These are phyloP conservation scores for Suillus subaureus DNA, from an alignment of 768 basidiomycete species.

Conservation along the genomic window DNA sequence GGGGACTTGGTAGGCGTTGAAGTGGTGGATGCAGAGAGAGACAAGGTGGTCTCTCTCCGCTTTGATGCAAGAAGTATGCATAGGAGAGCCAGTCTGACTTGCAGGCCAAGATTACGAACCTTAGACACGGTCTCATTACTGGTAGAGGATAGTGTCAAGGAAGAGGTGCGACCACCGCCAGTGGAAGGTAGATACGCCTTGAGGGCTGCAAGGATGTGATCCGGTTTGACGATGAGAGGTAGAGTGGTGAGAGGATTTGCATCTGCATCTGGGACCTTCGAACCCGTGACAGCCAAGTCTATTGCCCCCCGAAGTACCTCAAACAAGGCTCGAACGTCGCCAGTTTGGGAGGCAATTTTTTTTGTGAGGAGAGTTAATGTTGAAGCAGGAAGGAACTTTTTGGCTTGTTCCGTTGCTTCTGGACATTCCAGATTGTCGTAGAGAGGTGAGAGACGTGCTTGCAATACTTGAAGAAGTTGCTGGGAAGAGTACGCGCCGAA, in stretches of 20 bases:
- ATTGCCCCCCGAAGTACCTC: constrained; percentile 83
- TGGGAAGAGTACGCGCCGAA: constrained; percentile 78
- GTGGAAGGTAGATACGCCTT: constrained; percentile 65
- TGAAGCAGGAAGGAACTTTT: constrained; percentile 62
- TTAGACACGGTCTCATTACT: constrained; percentile 69
- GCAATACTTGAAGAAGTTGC: constrained; percentile 71
- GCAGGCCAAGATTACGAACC: constrained; percentile 69
- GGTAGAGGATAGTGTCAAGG: constrained; percentile 24
- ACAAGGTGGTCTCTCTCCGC: constrained; percentile 59
- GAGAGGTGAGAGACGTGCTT: constrained; percentile 60
- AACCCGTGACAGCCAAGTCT: constrained; percentile 56
- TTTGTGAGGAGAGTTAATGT: constrained; percentile 73
- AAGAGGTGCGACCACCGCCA: constrained; percentile 17
- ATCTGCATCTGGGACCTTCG: constrained; percentile 17
- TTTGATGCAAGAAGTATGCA: constrained; percentile 64
- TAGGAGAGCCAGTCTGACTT: constrained; percentile 71
- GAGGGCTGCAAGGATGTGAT: constrained; percentile 72
- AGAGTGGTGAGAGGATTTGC: constrained; percentile 34
- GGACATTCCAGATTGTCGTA: constrained; percentile 32
- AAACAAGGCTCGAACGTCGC: constrained; percentile 80
- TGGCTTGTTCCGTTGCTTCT: constrained; percentile 29
- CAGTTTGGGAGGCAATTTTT: constrained; percentile 80
- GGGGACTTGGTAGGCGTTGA: constrained; percentile 43
- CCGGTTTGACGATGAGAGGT: constrained; percentile 55
- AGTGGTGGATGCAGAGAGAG: constrained; percentile 43